Percentiles rank a stretch among this genome's conserved stretches.
These are phyloP conservation scores for Suillus fuscotomentosus DNA, from an alignment of 768 basidiomycete species.

Conservation along the genomic window DNA sequence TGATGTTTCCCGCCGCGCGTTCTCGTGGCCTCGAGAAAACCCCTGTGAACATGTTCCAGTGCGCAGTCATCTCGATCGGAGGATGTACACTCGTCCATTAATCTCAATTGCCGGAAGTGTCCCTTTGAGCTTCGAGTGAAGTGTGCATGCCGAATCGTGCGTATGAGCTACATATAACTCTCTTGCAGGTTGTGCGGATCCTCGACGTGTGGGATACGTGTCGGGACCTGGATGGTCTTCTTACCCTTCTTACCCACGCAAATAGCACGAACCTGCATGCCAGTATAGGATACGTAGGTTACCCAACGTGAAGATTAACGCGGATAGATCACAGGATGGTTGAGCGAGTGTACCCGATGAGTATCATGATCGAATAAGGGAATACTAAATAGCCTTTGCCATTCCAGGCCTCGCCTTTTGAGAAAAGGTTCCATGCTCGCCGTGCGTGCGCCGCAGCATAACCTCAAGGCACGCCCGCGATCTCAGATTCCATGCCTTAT, in stretches of 20 bases:
- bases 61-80: not conserved
- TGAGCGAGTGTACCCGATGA: slow-evolving; percentile 2
- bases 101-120: not conserved
- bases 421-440: slow-evolving; percentile 23
- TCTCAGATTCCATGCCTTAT: slow-evolving; percentile 31
- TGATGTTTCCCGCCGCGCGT: too few relatives aligned
- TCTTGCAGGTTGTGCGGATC: not conserved
- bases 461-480: slow-evolving; percentile 15
- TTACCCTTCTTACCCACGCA: not conserved
- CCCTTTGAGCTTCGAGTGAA: not conserved
- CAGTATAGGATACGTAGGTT: not conserved
- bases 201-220: slow-evolving; percentile 2
- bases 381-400: slow-evolving; percentile 10
- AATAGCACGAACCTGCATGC: not conserved
- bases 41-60: not conserved
- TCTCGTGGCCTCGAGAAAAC: not conserved
- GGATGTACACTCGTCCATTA: not conserved
- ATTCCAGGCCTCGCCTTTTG: slow-evolving; percentile 18
- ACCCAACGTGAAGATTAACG: slow-evolving; percentile 8
- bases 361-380: slow-evolving; percentile 14
- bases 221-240: not conserved
- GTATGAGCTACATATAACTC: not conserved
- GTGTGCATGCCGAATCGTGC: not conserved
- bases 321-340: slow-evolving; percentile 6
- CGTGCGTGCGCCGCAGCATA: slow-evolving; percentile 10